A percentile compares a stretch with the other conserved stretches of the same genome.
phyloP scores from a whole-genome alignment of 352 stramenopile genomes.

The Globisporangium cederbergense region DNA sequence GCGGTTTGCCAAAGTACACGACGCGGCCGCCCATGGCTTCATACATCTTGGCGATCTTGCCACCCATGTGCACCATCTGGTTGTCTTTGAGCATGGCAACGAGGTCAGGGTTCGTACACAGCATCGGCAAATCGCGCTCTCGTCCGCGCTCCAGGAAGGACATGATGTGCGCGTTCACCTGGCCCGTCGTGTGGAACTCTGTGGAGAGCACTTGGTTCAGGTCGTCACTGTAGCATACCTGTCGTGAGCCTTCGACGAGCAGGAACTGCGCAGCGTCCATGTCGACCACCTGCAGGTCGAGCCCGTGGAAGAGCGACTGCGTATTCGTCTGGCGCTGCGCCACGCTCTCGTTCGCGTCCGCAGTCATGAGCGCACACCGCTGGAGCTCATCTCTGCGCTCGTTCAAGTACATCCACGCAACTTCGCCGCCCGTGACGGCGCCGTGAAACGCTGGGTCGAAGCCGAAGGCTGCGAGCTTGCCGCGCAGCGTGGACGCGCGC shows the following conservation, averaged over 20 bases:
- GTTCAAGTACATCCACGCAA: constrained; percentile 39
- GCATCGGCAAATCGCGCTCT: constrained; percentile 57
- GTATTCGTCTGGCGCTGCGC: constrained; percentile 28
- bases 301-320: constrained; percentile 46
- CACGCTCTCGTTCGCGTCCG: constrained; percentile 29
- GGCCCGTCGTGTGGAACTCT: constrained; percentile 41
- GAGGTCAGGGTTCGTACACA: constrained; percentile 89
- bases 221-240: constrained; percentile 47
- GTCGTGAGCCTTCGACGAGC: constrained; percentile 51
- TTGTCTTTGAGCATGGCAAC: constrained; percentile 64
- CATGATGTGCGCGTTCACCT: constrained; percentile 32
- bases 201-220: constrained; percentile 29
- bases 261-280: constrained; percentile 46
- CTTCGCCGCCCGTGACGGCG: constrained; percentile 53
- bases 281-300: constrained; percentile 38
- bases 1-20: constrained; percentile 84
- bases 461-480: constrained; percentile 60
- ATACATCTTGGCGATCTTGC: constrained; percentile 84
- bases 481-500: constrained; percentile 41
- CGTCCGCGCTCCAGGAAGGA: constrained; percentile 50
- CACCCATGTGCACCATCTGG: constrained; percentile 55
- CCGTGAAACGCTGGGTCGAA: constrained; percentile 57
- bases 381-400: constrained; percentile 22
- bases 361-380: constrained; percentile 42
- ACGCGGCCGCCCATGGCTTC: constrained; percentile 67